These are phyloP conservation scores for Taiozyma sp. DNA, from an alignment of 1,139 yeast species.

Conservation along the genomic window DNA sequence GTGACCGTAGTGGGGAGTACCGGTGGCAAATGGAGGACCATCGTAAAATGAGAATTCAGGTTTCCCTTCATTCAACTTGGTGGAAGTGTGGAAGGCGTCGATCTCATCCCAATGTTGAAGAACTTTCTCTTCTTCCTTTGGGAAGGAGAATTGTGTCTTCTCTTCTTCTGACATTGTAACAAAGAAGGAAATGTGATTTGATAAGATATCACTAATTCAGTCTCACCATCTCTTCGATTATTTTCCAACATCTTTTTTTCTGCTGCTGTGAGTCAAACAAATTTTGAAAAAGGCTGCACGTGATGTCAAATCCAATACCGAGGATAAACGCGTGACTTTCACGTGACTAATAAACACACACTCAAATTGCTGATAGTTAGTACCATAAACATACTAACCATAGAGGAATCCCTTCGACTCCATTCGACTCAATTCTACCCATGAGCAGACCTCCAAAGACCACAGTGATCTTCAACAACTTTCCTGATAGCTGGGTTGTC, in stretches of 20 bases:
- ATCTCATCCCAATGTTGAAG: slow-evolving; percentile 79
- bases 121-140: slow-evolving; percentile 83
- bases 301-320: background rate
- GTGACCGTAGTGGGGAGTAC: slow-evolving; percentile 98
- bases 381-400: background rate
- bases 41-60: slow-evolving; percentile 93
- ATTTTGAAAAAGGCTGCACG: background rate
- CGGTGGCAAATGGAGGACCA: slow-evolving; percentile 99
- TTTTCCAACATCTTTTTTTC: slow-evolving; percentile 4
- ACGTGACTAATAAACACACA: background rate
- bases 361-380: background rate
- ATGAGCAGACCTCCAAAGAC: slow-evolving; percentile 26
- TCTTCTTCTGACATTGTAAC: slow-evolving; percentile 9
- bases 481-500: slow-evolving; percentile 28
- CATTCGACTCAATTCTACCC: background rate
- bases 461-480: slow-evolving; percentile 24
- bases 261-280: background rate
- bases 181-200: background rate
- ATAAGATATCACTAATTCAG: background rate
- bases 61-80: slow-evolving; percentile 76
- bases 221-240: slow-evolving; percentile 1
- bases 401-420: background rate
- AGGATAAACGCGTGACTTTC: background rate
- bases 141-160: slow-evolving; percentile 43
- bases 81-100: slow-evolving; percentile 85